Evolutionary conservation across 495 filamentous ascomycete species (phyloP), one percentile per base, ranked within the genome.

Genomic region (Glutinoglossum americanum): DNA sequence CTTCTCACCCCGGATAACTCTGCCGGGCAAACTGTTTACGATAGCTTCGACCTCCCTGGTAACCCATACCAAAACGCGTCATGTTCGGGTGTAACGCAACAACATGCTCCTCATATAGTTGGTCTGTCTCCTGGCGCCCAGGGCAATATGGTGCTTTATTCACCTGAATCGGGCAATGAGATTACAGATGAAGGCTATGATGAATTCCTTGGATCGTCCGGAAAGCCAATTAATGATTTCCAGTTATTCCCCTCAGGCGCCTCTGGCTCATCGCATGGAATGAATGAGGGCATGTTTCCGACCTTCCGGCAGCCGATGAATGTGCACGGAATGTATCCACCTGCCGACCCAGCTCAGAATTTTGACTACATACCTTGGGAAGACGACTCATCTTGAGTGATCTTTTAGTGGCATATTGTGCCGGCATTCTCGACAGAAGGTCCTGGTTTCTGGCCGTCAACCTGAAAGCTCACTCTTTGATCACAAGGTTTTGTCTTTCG

Each of bases 41-140:
- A 63, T 26, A 66, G 71, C 51, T 45, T 45, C 21, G n/a, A 45
- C 41, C 41, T 9, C 17, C 41, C 41, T 3, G n/a, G n/a, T 10
- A 45, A 7, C 17, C 41, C n/a, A 7, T 45, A 45, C n/a, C 17
- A 45, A 5, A 7, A 6, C 13, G 4, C n/a, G 5, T 45, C 19
- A 21, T 45, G 41, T n/a, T 45, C 41, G 41, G 41, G 17, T 10
- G 41, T 45, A 45, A 5, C 41, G 10, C 41, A 45, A n/a, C 41
- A 45, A 21, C 64, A 33, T 39, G 33, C 58, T 11, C 41, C 21
- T 25, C 64, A 69, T 35, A 57, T 69, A 1, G 68, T 74, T 8
- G 78, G 80, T 48, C 73, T 85, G 57, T 83, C 80, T 13, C 77
- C 79, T 35, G 69, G 72, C 48, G 80, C 76, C 0, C 81, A 84